phyloP scores from a whole-genome alignment of 2,329 filamentous ascomycete species.

The Pestalotiopsis sp. region DNA sequence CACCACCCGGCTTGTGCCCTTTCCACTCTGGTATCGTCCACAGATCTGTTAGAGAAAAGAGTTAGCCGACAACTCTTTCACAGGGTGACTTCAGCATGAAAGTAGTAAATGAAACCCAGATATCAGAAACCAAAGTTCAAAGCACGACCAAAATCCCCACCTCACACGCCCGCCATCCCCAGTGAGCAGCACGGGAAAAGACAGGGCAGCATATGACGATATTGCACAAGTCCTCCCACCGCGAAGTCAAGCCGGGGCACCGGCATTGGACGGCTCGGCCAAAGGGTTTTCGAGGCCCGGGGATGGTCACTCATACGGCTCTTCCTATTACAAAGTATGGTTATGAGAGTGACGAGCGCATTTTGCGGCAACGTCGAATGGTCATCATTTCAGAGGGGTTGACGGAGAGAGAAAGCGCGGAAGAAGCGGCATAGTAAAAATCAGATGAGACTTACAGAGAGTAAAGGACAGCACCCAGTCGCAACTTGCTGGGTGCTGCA shows the following conservation, averaged over 20 bases:
- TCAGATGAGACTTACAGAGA: background rate
- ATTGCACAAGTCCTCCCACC: constrained; percentile 31
- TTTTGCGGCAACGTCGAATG: constrained; percentile 10
- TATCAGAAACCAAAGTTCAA: constrained; percentile 34
- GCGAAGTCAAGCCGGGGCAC: constrained; percentile 12
- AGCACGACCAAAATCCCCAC: constrained; percentile 36
- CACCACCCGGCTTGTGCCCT: background rate
- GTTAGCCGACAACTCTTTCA: background rate
- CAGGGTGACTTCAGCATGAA: background rate
- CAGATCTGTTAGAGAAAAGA: background rate
- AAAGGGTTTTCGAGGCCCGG: constrained; percentile 18
- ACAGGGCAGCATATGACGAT: constrained; percentile 37
- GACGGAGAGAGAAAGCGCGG: background rate
- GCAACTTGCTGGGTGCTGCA: background rate
- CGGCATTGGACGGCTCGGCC: constrained; percentile 13
- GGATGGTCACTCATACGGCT: constrained; percentile 16
- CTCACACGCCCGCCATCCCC: constrained; percentile 24
- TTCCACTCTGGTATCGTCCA: background rate
- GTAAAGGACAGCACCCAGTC: background rate
- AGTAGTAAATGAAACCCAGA: background rate
- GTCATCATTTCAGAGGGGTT: constrained; percentile 11
- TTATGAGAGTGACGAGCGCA: constrained; percentile 11
- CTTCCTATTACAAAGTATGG: constrained; percentile 15
- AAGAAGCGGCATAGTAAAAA: background rate
- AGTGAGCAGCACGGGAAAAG: constrained; percentile 23